Evolutionary conservation across 2,329 filamentous ascomycete species (phyloP).

Genomic region (Scortechinia acanthostroma): DNA sequence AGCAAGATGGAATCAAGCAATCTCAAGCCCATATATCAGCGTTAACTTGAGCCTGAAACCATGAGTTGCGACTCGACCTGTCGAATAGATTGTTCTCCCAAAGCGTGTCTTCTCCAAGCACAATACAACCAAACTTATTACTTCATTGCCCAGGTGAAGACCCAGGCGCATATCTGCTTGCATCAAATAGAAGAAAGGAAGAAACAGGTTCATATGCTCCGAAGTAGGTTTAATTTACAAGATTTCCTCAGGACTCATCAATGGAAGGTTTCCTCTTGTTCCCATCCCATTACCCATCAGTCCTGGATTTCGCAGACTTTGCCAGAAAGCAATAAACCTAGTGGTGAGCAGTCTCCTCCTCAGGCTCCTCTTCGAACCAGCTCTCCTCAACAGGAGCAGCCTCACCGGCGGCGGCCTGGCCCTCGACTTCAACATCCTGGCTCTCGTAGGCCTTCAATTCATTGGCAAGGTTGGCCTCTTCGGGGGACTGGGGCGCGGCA

Average conservation of each 20-base stretch:
- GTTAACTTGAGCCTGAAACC: too few species aligned
- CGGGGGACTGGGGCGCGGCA: slow-evolving; percentile 55
- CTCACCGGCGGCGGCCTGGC: slow-evolving; percentile 42
- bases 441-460: slow-evolving; percentile 66
- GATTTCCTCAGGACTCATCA: background rate
- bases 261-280: background rate
- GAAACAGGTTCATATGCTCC: background rate
- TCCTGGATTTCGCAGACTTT: background rate
- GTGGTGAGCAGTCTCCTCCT: background rate
- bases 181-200: background rate
- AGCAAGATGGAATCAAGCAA: too few species aligned
- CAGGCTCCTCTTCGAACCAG: slow-evolving; percentile 57
- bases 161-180: too few species aligned
- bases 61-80: too few species aligned
- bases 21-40: too few species aligned
- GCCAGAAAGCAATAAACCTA: background rate
- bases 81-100: too few species aligned
- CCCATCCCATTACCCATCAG: background rate
- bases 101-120: too few species aligned
- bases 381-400: slow-evolving; percentile 26
- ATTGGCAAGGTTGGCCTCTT: slow-evolving; percentile 63
- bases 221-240: background rate
- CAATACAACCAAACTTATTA: too few species aligned
- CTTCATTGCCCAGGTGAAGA: too few species aligned
- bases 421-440: slow-evolving; percentile 65